Conservation (phyloP, 1,139 yeast species). For the Geotrichum histeridarum region DNA sequence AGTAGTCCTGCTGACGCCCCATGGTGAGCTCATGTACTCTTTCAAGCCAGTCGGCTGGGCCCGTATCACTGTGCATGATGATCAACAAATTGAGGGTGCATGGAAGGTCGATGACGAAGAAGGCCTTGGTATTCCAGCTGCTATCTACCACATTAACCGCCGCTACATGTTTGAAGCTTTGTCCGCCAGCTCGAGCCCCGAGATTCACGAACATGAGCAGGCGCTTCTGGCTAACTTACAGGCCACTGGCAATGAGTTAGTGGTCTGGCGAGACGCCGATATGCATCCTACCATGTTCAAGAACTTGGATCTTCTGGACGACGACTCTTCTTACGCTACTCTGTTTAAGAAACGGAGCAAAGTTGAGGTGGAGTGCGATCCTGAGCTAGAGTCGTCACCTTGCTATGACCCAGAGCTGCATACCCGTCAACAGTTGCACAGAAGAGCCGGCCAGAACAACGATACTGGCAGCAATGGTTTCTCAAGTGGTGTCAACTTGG, state of each 20-base stretch:
- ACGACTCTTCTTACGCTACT: not conserved
- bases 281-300: constrained; percentile 21
- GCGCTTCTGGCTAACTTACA: constrained; percentile 17
- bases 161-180: constrained; percentile 20
- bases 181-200: constrained; percentile 6
- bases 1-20: constrained; percentile 23
- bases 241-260: constrained; percentile 18
- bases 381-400: not conserved
- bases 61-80: constrained; percentile 27
- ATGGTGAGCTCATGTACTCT: constrained; percentile 23
- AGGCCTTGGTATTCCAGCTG: constrained; percentile 33
- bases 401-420: constrained; percentile 2
- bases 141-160: constrained; percentile 31
- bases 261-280: constrained; percentile 37
- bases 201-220: constrained; percentile 23
- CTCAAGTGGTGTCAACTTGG: constrained; percentile 32
- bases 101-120: constrained; percentile 35
- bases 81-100: constrained; percentile 27
- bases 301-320: constrained; percentile 13
- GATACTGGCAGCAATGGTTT: constrained; percentile 31
- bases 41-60: constrained; percentile 37
- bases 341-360: constrained; percentile 19
- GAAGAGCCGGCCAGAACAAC: constrained; percentile 20
- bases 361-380: not conserved
- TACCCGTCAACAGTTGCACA: not conserved